Percentiles rank a stretch among this genome's conserved stretches.
These are phyloP conservation scores for Eimeria praecox DNA, from an alignment of 169 alveolate genomes.

Conservation along the genomic window DNA sequence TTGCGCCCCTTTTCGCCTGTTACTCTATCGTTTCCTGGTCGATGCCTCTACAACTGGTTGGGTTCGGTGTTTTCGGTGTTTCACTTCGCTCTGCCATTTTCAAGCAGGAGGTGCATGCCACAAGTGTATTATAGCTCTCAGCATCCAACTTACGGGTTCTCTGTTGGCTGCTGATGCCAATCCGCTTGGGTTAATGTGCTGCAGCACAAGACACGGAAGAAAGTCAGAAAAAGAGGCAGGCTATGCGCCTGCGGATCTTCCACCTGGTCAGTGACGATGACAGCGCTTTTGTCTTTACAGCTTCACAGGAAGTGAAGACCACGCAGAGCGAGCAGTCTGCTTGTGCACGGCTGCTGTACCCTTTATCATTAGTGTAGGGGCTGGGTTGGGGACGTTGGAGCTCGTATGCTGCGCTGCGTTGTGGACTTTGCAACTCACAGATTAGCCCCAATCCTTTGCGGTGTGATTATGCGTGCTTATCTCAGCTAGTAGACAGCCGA, in stretches of 20 bases:
- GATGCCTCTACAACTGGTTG: neutral
- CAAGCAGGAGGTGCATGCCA: neutral
- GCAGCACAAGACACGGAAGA: constrained; percentile 70
- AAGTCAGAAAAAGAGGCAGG: constrained; percentile 60
- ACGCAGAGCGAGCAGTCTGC: neutral
- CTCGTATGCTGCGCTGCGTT: neutral
- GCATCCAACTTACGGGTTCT: neutral
- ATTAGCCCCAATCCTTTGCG: neutral
- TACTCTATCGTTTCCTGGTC: neutral
- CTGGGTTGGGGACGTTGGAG: neutral
- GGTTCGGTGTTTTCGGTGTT: neutral
- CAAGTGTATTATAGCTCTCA: neutral
- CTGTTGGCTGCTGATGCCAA: neutral
- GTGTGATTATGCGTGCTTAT: neutral
- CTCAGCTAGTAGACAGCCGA: constrained; percentile 47
- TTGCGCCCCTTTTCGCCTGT: neutral
- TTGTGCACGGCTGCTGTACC: neutral
- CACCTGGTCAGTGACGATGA: constrained; percentile 55
- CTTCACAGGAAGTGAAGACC: neutral
- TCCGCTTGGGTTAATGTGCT: neutral
- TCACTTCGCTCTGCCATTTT: neutral
- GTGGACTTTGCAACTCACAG: neutral
- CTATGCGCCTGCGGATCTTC: constrained; percentile 54
- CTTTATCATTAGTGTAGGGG: neutral
- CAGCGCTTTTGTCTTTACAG: neutral